Evolutionary conservation across 768 basidiomycete genomes (phyloP), one percentile per base, ranked within the genome.

Genomic region (Boletus sp.): DNA sequence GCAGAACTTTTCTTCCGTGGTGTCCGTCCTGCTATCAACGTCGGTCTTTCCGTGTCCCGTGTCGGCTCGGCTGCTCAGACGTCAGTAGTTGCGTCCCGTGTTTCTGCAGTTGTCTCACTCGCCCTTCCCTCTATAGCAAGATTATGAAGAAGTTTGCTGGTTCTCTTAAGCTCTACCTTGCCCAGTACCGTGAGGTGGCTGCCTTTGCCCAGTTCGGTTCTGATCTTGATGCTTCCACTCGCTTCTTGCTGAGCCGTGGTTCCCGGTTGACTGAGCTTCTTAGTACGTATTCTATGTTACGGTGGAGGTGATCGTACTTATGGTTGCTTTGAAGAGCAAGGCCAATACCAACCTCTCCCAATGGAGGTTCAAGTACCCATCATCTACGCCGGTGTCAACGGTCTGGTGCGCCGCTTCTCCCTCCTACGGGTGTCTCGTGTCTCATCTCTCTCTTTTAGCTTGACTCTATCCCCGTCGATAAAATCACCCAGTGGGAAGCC

Each of bases 141-240:
- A 94, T 98, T 80, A 98, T 99, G 97, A 99, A 98, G 90, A 95
- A 98, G 82, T 98, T 98, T 68, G 97, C 97, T 68, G 97, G 97
- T 83, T 98, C 97, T 53, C 87, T 98, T 67, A 98, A 98, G 81
- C 86, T 99, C 47, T 99, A 99, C 86, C 92, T 99, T 64, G 97
- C 97, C 32, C 97, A 99, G 76, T 99, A 98, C 83, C 95, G 97
- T 89, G 97, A 99, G 84, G 97, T 99, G 65, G 97, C 97, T 64
- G 94, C 94, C 64, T 97, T 96, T 72, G 94, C 96, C 56, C 97
- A 98, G 75, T 99, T 99, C 82, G 97, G 97, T 85, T 99, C 97
- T 69, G 97, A 99, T 78, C 91, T 98, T 71, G 97, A 98, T 80
- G 95, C 96, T 54, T 98, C 96, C 15, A 99, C 96, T 64, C 94